A percentile compares a stretch with the other conserved stretches of the same genome.
Evolutionary conservation across 768 basidiomycete genomes (phyloP).

Genomic region (Lactifluus volemus): DNA sequence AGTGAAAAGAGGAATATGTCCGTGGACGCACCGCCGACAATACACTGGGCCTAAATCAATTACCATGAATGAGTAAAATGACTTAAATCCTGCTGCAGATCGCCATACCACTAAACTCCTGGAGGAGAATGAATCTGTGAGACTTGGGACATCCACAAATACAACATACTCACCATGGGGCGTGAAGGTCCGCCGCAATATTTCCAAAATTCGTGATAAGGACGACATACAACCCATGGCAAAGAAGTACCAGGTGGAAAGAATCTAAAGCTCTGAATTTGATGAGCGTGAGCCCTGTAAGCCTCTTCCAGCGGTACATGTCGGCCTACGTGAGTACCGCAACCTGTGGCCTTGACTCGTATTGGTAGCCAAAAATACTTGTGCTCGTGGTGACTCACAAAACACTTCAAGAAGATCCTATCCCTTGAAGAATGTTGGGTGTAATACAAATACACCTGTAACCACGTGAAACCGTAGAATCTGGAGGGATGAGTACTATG

Average conservation of each 20-base stretch:
- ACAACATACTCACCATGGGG: slow-evolving; percentile 3
- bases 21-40: not conserved
- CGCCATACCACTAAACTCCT: slow-evolving; percentile 9
- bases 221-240: slow-evolving; percentile 4
- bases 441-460: slow-evolving; percentile 12
- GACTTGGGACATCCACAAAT: not conserved
- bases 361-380: not conserved
- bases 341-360: not conserved
- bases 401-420: not conserved
- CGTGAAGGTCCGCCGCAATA: slow-evolving; percentile 5
- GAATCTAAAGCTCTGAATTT: not conserved
- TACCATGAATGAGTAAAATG: not conserved
- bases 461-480: slow-evolving; percentile 10
- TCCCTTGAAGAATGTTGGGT: slow-evolving; percentile 6
- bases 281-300: not conserved
- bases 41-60: not conserved
- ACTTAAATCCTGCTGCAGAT: not conserved
- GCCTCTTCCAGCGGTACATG: too few species aligned
- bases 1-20: not conserved
- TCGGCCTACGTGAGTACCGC: slow-evolving; percentile 1
- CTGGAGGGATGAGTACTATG: not conserved
- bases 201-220: slow-evolving; percentile 9
- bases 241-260: slow-evolving; percentile 1
- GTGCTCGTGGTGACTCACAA: slow-evolving; percentile 2
- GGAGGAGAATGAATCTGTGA: too few species aligned